Conservation (phyloP, 441 rosid species). For the Euphorbia neoarborescens region DNA sequence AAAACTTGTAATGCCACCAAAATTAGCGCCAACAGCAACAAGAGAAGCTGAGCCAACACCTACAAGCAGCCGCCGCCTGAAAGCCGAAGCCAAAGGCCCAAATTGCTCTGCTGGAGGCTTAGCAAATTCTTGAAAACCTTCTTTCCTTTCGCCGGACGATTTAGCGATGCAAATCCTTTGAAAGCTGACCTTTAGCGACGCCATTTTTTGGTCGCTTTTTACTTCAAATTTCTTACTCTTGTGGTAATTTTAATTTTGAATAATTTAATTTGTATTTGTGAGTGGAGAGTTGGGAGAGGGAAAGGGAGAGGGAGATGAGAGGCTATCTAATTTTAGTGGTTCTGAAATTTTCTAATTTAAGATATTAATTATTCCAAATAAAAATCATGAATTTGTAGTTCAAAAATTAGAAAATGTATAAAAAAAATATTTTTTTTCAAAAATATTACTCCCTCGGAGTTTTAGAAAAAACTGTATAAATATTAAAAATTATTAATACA, state of each 20-base stretch:
- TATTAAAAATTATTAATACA: no score
- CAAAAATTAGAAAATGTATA: no score
- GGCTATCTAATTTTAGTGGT: not conserved
- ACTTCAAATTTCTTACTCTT: not conserved
- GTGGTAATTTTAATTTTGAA: no score
- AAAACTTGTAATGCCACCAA: constrained; percentile 64
- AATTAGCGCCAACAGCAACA: constrained; percentile 72
- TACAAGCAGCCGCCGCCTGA: constrained; percentile 47
- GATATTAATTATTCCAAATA: no score
- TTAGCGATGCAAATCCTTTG: constrained; percentile 31
- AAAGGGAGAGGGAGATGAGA: no score
- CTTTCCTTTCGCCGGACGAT: constrained; percentile 39
- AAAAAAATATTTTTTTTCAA: no score
- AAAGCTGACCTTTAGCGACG: constrained; percentile 28
- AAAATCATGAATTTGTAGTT: not conserved
- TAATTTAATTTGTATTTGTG: no score
- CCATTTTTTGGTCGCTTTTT: constrained; percentile 21
- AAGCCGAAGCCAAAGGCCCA: constrained; percentile 51
- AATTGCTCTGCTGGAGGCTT: constrained; percentile 53
- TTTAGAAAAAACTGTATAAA: no score
- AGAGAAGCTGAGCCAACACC: constrained; percentile 68
- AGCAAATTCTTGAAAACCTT: constrained; percentile 17
- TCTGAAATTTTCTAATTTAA: not conserved
- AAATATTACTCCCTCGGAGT: no score
- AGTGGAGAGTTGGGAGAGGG: no score